Evolutionary conservation across 2,329 filamentous ascomycete species (phyloP), one percentile per base, ranked within the genome.

Genomic region (Neophaeococcomyces mojaviensis): DNA sequence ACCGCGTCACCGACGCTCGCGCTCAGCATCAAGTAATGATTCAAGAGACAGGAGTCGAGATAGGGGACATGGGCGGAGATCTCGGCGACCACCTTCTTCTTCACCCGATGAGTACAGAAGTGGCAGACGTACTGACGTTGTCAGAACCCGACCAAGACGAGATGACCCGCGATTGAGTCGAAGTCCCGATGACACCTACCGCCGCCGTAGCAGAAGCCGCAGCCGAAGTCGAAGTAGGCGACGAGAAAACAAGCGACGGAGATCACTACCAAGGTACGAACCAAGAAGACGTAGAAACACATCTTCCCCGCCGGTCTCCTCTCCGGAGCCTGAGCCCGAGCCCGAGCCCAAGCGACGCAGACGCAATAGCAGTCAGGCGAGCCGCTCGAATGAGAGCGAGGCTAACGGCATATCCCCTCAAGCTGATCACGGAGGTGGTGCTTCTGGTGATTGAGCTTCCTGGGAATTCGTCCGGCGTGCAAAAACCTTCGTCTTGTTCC

Each of bases 101-200:
- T 65, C 64, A 52, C 61, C 61, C 58, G 61, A 64, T 61, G 60
- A 65, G 55, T 61, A 68, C 55, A 61, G 53, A 59, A 64, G 57
- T 62, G 65, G 67, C 54, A 62, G 64, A 58, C 64, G 67, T 54
- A 67, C 71, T 74, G 70, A 75, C 71, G 56, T 68, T 68, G 66
- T 62, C 59, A 72, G 71, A 61, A 70, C 58, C 55, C 61, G 61
- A 54, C 61, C 59, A 51, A 56, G 57, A 56, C 66, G 63, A 55
- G 69, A 72, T 58, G 64, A 59, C 55, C 65, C 62, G 49, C 65
- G 64, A 42, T 59, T 61, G 51, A 73, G 68, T 55, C 66, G 60
- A 44, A 67, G 63, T 55, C 58, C 58, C 50, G 57, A 59, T 41
- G 61, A 55, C 32, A 55, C 55, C 24, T 60, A 64, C 50, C 62